Evolutionary conservation across 805 yeast species (phyloP).

Genomic region (Grigorovia transvaalensis): DNA sequence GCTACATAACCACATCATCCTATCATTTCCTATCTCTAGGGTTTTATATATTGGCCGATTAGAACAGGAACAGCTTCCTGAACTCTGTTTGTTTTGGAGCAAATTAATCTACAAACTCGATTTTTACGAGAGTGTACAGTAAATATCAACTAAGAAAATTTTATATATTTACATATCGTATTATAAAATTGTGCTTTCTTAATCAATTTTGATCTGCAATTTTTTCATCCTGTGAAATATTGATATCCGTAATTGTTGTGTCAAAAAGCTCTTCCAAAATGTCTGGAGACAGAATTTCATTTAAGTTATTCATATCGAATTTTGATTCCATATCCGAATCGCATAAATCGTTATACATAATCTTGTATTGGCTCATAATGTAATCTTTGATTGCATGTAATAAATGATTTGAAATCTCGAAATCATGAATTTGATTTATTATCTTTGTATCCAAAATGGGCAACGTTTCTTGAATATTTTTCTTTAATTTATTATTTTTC

Average conservation of each 20-base stretch:
- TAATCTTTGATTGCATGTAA: constrained; percentile 59
- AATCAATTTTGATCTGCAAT: not conserved
- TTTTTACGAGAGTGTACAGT: too few species aligned
- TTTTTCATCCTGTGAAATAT: not conserved
- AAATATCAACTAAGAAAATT: not conserved
- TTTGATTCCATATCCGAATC: constrained; percentile 6
- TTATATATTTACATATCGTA: not conserved
- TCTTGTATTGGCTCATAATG: constrained; percentile 47
- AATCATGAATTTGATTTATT: constrained; percentile 45
- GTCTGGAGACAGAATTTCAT: not conserved
- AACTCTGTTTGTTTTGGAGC: too few species aligned
- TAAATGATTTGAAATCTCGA: constrained; percentile 38
- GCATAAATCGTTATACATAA: constrained; percentile 28
- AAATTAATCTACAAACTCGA: too few species aligned
- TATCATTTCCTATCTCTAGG: too few species aligned
- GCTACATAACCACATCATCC: too few species aligned
- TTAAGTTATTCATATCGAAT: constrained; percentile 13
- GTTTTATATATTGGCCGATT: too few species aligned
- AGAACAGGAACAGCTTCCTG: too few species aligned
- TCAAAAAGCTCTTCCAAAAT: not conserved
- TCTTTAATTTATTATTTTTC: constrained; percentile 33
- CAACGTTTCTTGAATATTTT: constrained; percentile 41
- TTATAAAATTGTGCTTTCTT: not conserved
- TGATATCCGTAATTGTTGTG: not conserved
- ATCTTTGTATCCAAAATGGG: constrained; percentile 48